phyloP scores from a whole-genome alignment of 805 yeast species.

The Ogataea neopini region DNA sequence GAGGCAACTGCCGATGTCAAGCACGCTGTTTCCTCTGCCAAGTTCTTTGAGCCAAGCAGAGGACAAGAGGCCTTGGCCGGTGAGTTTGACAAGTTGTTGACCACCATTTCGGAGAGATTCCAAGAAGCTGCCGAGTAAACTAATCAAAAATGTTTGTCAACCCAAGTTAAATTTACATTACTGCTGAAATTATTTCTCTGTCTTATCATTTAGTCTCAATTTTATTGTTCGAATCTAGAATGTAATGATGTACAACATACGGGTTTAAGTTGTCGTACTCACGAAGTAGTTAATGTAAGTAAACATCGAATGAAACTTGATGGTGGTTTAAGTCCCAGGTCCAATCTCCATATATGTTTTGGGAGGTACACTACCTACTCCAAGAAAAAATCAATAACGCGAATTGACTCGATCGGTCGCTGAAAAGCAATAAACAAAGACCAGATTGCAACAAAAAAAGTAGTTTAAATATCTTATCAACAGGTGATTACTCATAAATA shows the following conservation, averaged over 20 bases:
- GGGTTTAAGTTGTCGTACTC: no score
- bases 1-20: conserved; percentile 90
- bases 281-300: no score
- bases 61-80: conserved; percentile 78
- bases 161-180: neutral
- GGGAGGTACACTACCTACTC: neutral
- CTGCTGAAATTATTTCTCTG: neutral
- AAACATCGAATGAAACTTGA: no score
- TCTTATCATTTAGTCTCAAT: neutral
- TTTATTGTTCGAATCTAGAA: neutral
- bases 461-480: neutral
- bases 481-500: neutral
- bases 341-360: no score
- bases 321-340: no score
- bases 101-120: conserved; percentile 82
- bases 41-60: conserved; percentile 92
- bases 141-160: neutral
- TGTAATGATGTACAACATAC: no score
- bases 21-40: conserved; percentile 91
- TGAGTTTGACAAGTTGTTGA: conserved; percentile 75
- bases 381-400: neutral
- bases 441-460: neutral
- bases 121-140: conserved; percentile 89
- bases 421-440: neutral
- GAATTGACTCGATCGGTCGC: neutral